These are phyloP conservation scores for Mycocentrospora acerina DNA, from an alignment of 2,329 filamentous ascomycete genomes.

Conservation along the genomic window DNA sequence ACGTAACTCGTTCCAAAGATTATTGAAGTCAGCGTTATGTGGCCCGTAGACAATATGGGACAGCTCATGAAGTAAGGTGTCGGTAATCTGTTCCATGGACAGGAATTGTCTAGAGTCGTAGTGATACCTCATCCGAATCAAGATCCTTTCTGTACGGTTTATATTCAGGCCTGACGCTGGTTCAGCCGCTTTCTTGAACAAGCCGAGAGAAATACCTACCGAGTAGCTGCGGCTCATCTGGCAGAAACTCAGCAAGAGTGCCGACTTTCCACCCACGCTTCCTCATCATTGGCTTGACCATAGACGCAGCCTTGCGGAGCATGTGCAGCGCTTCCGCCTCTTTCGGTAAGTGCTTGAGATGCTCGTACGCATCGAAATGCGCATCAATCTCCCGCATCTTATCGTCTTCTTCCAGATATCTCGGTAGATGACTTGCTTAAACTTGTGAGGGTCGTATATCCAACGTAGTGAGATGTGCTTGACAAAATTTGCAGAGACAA, in stretches of 20 bases:
- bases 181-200: conserved; percentile 13
- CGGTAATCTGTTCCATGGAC: conserved; percentile 74
- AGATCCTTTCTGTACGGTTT: conserved; percentile 75
- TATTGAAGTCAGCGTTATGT: conserved; percentile 80
- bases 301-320: conserved; percentile 77
- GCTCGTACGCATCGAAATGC: conserved; percentile 53
- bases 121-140: conserved; percentile 76
- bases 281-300: conserved; percentile 94
- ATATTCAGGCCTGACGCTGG: conserved; percentile 65
- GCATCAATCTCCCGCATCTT: conserved; percentile 49
- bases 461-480: neutral
- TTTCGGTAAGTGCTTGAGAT: conserved; percentile 48
- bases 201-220: conserved; percentile 49
- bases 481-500: neutral
- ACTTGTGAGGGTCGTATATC: neutral
- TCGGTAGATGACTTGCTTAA: neutral
- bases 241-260: conserved; percentile 82
- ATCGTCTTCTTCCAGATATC: conserved; percentile 1
- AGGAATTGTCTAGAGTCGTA: conserved; percentile 76
- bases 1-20: conserved; percentile 84
- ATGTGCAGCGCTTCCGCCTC: conserved; percentile 54
- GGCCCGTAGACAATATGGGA: conserved; percentile 84
- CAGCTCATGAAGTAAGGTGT: conserved; percentile 93
- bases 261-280: conserved; percentile 78
- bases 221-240: conserved; percentile 69